Evolutionary conservation across 1,284 basidiomycete species (phyloP).

Genomic region (Irpex sp.): DNA sequence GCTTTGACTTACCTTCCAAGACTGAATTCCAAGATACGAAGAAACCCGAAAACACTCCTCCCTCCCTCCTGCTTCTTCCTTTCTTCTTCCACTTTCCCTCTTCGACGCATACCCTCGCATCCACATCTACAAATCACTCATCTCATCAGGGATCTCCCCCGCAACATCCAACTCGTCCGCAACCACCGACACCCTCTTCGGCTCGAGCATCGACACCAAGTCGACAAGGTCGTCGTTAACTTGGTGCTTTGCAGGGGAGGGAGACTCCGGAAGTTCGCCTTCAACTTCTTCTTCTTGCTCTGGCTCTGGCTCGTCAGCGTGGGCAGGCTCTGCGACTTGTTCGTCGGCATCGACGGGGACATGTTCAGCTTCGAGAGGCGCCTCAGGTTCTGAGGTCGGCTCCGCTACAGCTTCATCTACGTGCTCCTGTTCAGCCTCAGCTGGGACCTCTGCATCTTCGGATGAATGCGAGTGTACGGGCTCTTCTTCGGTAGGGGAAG

Average conservation of each 20-base stretch:
- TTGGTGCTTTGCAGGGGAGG: conserved; percentile 11
- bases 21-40: too few species aligned
- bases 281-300: neutral
- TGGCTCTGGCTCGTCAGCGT: neutral
- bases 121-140: conserved; percentile 11
- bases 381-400: neutral
- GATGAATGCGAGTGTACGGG: neutral
- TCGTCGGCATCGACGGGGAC: neutral
- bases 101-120: too few species aligned
- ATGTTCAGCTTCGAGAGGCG: too few species aligned
- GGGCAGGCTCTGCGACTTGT: neutral
- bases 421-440: neutral
- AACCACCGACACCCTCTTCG: conserved; percentile 31
- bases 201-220: conserved; percentile 63
- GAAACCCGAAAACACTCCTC: too few species aligned
- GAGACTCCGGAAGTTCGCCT: conserved; percentile 4
- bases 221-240: conserved; percentile 47
- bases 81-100: too few species aligned
- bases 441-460: neutral
- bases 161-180: conserved; percentile 23
- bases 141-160: conserved; percentile 31
- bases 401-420: neutral
- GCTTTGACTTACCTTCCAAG: neutral
- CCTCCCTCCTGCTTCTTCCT: too few species aligned
- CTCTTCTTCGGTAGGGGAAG: neutral